Evolutionary conservation across 2,329 filamentous ascomycete species (phyloP).

Genomic region (Zymoseptoria brevis): DNA sequence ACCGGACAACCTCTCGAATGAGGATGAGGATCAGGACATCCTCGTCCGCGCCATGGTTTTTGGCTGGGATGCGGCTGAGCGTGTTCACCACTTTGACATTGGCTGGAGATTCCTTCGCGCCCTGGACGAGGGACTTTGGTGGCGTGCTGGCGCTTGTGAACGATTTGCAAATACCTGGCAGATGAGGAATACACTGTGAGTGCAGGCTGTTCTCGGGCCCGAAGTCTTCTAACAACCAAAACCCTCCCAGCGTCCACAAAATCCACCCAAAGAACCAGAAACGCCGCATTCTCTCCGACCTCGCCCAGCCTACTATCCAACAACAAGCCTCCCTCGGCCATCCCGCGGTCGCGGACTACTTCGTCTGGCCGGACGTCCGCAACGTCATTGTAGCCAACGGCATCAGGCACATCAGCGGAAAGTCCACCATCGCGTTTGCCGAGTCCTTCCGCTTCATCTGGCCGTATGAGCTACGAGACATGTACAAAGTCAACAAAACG

Average conservation of each 20-base stretch:
- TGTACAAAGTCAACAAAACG: conserved; percentile 12
- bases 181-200: conserved; percentile 11
- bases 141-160: conserved; percentile 12
- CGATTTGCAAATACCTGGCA: conserved; percentile 15
- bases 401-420: conserved; percentile 9
- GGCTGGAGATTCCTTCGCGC: conserved; percentile 18
- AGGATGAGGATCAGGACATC: conserved; percentile 16
- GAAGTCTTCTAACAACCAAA: background rate
- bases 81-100: conserved; percentile 19
- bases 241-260: conserved; percentile 8
- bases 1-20: conserved; percentile 11
- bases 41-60: conserved; percentile 13
- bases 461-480: conserved; percentile 14
- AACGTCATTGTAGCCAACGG: conserved; percentile 11
- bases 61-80: conserved; percentile 17
- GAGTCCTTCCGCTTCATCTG: conserved; percentile 16
- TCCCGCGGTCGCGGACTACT: conserved; percentile 15
- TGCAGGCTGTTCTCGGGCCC: background rate
- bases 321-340: conserved; percentile 6
- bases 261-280: conserved; percentile 17
- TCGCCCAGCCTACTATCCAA: conserved; percentile 11
- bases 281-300: conserved; percentile 3
- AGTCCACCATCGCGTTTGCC: conserved; percentile 13
- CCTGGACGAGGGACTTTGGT: conserved; percentile 18
- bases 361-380: conserved; percentile 16